Evolutionary conservation across 345 rosid genomes (phyloP).

Genomic region (Heritiera littoralis): DNA sequence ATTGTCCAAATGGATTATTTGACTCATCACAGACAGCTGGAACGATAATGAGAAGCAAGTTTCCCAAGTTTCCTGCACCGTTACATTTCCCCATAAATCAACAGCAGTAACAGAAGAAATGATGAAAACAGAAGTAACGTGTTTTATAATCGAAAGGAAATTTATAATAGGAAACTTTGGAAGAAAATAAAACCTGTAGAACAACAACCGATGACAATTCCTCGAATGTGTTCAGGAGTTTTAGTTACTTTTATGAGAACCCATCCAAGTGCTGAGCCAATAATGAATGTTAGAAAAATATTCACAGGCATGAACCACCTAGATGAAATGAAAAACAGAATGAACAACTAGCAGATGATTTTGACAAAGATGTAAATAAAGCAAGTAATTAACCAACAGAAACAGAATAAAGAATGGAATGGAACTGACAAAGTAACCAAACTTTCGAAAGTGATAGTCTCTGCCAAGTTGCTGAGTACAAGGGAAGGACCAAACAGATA

Average conservation of each 20-base stretch:
- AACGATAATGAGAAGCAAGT: constrained; percentile 47
- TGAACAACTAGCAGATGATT: background rate
- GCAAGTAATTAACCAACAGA: background rate
- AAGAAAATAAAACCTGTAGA: constrained; percentile 38
- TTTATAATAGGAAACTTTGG: background rate
- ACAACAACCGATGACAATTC: constrained; percentile 52
- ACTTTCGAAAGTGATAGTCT: constrained; percentile 38
- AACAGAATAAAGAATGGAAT: background rate
- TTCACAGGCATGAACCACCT: constrained; percentile 70
- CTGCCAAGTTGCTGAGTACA: constrained; percentile 38
- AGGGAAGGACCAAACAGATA: constrained; percentile 48
- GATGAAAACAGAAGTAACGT: background rate
- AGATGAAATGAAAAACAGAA: background rate
- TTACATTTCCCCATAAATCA: background rate
- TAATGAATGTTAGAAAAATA: constrained; percentile 38
- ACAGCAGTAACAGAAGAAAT: background rate
- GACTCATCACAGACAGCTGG: constrained; percentile 52
- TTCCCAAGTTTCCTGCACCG: constrained; percentile 48
- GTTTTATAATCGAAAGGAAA: background rate
- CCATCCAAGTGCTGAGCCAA: constrained; percentile 54
- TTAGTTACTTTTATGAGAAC: constrained; percentile 38
- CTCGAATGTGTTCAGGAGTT: constrained; percentile 45
- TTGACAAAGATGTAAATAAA: background rate
- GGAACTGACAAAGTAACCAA: constrained; percentile 39
- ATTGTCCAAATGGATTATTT: constrained; percentile 51